Base-by-base conservation (phyloP, 495 filamentous ascomycete genomes). In the Aspergillus kassunensis region DNA sequence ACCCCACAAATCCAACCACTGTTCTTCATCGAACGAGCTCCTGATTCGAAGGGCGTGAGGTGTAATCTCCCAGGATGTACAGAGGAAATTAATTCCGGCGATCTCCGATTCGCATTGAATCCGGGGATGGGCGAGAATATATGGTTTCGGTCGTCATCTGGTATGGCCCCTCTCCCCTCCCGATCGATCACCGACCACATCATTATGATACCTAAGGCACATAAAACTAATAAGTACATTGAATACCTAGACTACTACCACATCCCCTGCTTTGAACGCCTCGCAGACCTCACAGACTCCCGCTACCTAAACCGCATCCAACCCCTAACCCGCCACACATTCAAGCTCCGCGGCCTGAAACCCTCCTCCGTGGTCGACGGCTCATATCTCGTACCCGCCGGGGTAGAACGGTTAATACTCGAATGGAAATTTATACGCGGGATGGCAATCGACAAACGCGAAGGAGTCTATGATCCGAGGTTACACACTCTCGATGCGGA, bases 21-120 rank as follows among this genome's bases (percentile, higher is more conserved):
- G 20, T 49, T 49, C 45, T 49, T 49, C 45, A 25, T 49, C 45
- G 45, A 49, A 25, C 31, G 31, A 7, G 34, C 20, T 11, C 45
- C 45, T 6, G 45, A 49, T 18, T 18, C 33, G 10, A 21, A 23
- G 13, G n/a, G 6, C 13, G n/a, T 18, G 7, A 12, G n/a, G 27
- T 49, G 45, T 30, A 39, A 11, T n/a, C 45, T 49, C 2, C 45
- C 45, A 13, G 45, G 45, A 0, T 49, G 45, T 13, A 49, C 33
- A 19, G 8, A 24, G 20, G 34, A 23, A 18, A 36, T 49, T n/a
- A 5, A 23, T 2, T 34, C 33, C 2, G 45, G 34, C 23, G n/a
- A 25, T 3, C 45, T 39, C 11, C 33, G 45, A 6, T 27, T 49
- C 7, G 45, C 45, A 4, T 23, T 49, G 20, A 49, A 49, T 19